Base-by-base conservation (phyloP, 2,329 filamentous ascomycete genomes). In the Acrocalymma vagum region DNA sequence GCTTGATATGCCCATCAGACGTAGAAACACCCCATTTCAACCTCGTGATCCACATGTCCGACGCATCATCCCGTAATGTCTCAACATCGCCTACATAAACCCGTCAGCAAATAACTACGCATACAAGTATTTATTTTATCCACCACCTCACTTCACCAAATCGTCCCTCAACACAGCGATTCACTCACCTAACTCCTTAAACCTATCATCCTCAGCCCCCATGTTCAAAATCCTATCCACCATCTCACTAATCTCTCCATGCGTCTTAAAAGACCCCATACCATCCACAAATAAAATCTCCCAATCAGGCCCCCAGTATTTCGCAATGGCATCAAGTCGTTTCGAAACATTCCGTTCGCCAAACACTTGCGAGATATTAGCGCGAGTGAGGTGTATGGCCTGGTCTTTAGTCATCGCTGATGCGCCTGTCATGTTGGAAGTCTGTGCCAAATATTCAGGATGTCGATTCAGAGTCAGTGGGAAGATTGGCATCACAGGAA, bases 21-120 rank as follows among this genome's bases (percentile, higher is more conserved):
- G 37, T 5, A 9, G 26, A 35, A 29, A 46, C 31, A n/a, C 42
- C 46, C 46, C 46, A 49, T 28, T 33, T 42, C 26, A 46, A 15
- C 21, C 37, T 20, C 8, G 40, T 38, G 8, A 44, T 36, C 47
- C 47, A 44, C 1, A 43, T 17, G 31, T 51, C 40, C n/a, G 32
- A 26, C 16, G 38, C 22, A 5, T 34, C 11, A 9, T 40, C 31
- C 17, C 32, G 26, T 13, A 48, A 18, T 15, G 15, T 22, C 9
- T 33, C 40, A 9, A 51, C 40, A n/a, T 44, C 32, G 15, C 40
- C 40, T 41, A 6, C 14, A 29, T 16, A 10, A 14, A 5, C n/a
- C 3, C 3, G 23, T 43, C 21, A 31, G 36, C 14, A 29, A 22
- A 18, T 14, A 22, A 6, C 11, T 18, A 9, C 11, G 10, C 9